phyloP scores from a whole-genome alignment of 2,329 filamentous ascomycete genomes.

The Stromatinia cepivora region DNA sequence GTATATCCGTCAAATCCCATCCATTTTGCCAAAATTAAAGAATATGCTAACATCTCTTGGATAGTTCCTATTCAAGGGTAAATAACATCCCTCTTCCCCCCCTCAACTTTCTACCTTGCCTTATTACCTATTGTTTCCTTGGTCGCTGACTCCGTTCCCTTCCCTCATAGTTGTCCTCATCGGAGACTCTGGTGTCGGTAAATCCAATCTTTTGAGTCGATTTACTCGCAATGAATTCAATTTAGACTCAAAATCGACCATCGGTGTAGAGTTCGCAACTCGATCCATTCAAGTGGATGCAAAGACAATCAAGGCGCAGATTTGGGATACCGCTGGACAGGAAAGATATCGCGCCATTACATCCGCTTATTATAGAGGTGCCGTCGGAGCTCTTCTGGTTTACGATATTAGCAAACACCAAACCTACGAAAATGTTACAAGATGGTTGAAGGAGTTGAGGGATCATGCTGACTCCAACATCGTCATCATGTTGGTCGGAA shows the following conservation, averaged over 20 bases:
- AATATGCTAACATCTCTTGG: conserved; percentile 41
- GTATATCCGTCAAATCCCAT: conserved; percentile 43
- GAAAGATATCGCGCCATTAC: conserved; percentile 99
- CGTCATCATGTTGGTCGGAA: conserved; percentile 99
- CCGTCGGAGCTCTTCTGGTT: conserved; percentile 93
- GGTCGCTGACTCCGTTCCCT: conserved; percentile 38
- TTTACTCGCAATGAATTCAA: conserved; percentile 99
- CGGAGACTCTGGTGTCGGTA: conserved; percentile 98
- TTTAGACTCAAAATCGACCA: conserved; percentile 98
- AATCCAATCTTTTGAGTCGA: conserved; percentile 98
- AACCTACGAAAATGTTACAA: conserved; percentile 97
- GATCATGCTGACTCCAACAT: conserved; percentile 99
- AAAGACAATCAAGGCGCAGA: conserved; percentile 99
- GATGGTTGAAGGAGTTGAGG: conserved; percentile 98
- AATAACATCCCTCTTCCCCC: conserved; percentile 31
- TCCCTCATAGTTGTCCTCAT: conserved; percentile 84
- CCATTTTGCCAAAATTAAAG: background rate
- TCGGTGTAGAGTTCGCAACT: conserved; percentile 98
- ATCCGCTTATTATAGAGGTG: conserved; percentile 97
- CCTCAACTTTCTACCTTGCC: conserved; percentile 32
- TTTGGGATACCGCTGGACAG: conserved; percentile 99
- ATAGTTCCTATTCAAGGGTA: conserved; percentile 99
- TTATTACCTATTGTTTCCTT: conserved; percentile 36
- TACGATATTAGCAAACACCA: conserved; percentile 99
- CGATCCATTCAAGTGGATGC: conserved; percentile 97